Percentiles rank a stretch among this genome's conserved stretches.
Conservation (phyloP, 139 green algal species). For the Volvox africanus region DNA sequence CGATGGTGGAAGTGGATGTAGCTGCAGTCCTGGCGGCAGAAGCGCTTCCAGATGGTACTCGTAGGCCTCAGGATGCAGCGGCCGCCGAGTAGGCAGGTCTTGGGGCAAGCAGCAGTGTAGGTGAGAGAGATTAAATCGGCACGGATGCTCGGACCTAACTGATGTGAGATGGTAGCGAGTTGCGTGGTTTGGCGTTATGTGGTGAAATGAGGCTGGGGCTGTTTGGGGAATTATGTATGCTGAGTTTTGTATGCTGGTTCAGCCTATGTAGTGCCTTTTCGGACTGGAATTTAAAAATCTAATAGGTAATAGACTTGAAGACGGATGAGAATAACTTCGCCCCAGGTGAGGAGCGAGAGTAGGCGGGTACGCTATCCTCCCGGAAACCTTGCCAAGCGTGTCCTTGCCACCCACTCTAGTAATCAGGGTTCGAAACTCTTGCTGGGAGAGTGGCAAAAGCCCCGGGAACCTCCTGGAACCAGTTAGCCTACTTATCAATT, state of each 20-base stretch:
- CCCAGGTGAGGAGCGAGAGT: background rate
- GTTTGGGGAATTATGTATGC: background rate
- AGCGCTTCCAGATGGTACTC: slow-evolving; percentile 7
- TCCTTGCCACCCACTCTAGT: background rate
- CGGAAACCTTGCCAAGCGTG: background rate
- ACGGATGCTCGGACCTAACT: background rate
- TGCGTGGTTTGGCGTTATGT: background rate
- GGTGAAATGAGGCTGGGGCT: background rate
- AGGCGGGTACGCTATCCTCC: background rate
- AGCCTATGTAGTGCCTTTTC: background rate
- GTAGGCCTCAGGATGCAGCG: background rate
- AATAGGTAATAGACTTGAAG: too few relatives aligned
- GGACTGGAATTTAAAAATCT: too few relatives aligned
- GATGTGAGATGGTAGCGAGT: background rate
- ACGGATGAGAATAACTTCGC: background rate
- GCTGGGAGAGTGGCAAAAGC: background rate
- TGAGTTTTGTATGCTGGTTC: background rate
- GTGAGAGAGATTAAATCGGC: background rate
- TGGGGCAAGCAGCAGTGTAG: background rate
- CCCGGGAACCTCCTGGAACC: background rate
- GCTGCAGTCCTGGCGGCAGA: slow-evolving; percentile 26
- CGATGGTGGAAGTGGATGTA: too few relatives aligned
- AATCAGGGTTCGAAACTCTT: background rate
- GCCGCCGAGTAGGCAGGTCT: background rate
- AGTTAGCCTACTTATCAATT: background rate